Base-by-base conservation (phyloP, 2,329 filamentous ascomycete species). In the Aurifilum marmelostoma region DNA sequence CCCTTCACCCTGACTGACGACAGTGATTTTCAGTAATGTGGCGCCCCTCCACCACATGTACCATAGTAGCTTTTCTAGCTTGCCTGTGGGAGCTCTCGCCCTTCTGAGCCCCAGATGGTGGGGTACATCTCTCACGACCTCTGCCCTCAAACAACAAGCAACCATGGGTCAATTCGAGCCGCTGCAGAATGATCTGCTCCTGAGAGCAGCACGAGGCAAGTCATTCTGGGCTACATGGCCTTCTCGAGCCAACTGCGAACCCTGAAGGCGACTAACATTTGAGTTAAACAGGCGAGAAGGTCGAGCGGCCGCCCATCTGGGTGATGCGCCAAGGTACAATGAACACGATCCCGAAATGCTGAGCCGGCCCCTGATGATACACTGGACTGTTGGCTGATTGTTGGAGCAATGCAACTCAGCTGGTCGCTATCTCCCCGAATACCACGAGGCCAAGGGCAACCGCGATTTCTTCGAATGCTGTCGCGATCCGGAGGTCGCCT, bases 391-490 rank as follows among this genome's bases (percentile, higher is more conserved):
- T 71, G 65, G 69, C 69, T 71, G 67, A 71, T 71, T 24, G 39
- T 47, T 58, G n/a, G 21, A 73, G 9, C 21, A 50, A 24, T 18
- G 37, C 67, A 56, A 61, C 29, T 34, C 65, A 97, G 96, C 96
- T 77, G 96, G 96, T 70, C 92, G 96, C 75, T 99, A 99, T 80
- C 92, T 99, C 29, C 96, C 95, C 72, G 96, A 99, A 81, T 99
- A 99, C 80, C 96, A 99, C 79, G 88, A 97, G 83, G 95, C 92
- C 70, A 99, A 99, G 83, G 95, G 91, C 74, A 86, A 82, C 66
- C 89, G 91, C 73, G 96, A 99, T 83, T 99, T 99, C 83, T 99
- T 99, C 84, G 93, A 94, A 82, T 97, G 95, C 87, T 99, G 96
- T 80, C 94, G 96, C 67, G 89, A 90, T 76, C 93, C 96, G 68